Evolutionary conservation across 768 basidiomycete genomes (phyloP).

Genomic region (Auricularia auricula-judae): DNA sequence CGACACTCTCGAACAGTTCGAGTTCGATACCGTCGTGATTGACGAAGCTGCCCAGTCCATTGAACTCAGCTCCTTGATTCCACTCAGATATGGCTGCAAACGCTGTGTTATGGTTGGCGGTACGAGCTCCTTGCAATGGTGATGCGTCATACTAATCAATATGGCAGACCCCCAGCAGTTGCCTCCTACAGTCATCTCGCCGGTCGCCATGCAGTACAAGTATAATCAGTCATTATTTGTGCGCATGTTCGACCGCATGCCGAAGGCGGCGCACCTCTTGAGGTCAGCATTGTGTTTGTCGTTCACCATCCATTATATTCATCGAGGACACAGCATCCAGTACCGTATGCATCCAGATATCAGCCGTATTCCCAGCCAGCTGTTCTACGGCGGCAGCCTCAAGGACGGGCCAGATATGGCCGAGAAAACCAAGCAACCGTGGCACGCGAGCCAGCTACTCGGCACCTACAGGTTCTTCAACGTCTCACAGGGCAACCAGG

Average conservation of each 20-base stretch:
- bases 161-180: slow-evolving; percentile 74
- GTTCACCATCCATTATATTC: not conserved
- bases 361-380: slow-evolving; percentile 72
- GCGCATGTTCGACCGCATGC: slow-evolving; percentile 67
- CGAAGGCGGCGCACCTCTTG: slow-evolving; percentile 81
- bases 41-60: slow-evolving; percentile 98
- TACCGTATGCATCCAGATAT: slow-evolving; percentile 99
- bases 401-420: slow-evolving; percentile 87
- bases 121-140: slow-evolving; percentile 15
- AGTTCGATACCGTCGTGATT: slow-evolving; percentile 93
- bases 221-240: slow-evolving; percentile 94
- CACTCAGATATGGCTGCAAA: slow-evolving; percentile 74
- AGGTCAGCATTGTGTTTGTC: slow-evolving; percentile 31
- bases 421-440: slow-evolving; percentile 65
- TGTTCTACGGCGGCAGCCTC: slow-evolving; percentile 77
- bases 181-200: slow-evolving; percentile 82
- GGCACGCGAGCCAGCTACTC: slow-evolving; percentile 73
- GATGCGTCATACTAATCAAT: not conserved
- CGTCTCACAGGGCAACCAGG: slow-evolving; percentile 55
- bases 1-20: slow-evolving; percentile 67
- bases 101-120: slow-evolving; percentile 92
- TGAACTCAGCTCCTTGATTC: slow-evolving; percentile 90
- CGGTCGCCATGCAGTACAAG: slow-evolving; percentile 40
- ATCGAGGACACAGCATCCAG: slow-evolving; percentile 61
- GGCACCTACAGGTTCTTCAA: slow-evolving; percentile 88